phyloP scores from a whole-genome alignment of 176 grass and related monocot genomes.

The Chrysopogon serrulatus region DNA sequence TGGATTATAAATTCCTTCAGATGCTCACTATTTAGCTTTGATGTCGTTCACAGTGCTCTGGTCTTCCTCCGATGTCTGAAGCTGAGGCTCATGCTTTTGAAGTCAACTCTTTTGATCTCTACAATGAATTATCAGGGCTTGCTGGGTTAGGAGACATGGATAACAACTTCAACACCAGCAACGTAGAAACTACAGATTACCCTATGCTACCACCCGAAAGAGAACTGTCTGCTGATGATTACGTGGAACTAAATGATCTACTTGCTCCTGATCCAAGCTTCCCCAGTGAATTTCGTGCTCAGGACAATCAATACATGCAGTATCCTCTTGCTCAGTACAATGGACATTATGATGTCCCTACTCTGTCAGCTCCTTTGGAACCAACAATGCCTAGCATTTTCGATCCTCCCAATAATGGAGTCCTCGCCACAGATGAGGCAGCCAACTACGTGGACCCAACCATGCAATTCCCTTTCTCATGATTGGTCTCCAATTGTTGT shows the following conservation, averaged over 20 bases:
- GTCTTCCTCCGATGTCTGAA: conserved; percentile 28
- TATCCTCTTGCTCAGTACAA: background rate
- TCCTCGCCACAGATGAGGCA: background rate
- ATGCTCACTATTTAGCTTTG: background rate
- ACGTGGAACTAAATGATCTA: conserved; percentile 59
- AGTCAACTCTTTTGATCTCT: conserved; percentile 25
- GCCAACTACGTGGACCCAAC: background rate
- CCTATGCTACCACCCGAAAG: background rate
- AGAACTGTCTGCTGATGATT: conserved; percentile 43
- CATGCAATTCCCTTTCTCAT: conserved; percentile 23
- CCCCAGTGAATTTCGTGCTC: background rate
- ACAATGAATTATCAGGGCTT: conserved; percentile 45
- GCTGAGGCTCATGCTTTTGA: conserved; percentile 28
- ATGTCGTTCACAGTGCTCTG: conserved; percentile 30
- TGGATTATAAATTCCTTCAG: background rate
- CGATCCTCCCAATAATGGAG: background rate
- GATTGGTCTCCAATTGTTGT: background rate
- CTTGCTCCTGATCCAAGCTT: conserved; percentile 11
- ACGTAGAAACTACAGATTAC: background rate
- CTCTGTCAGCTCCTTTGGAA: background rate
- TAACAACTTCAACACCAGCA: background rate
- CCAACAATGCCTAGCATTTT: background rate
- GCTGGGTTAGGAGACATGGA: background rate
- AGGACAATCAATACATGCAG: conserved; percentile 12
- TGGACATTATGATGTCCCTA: background rate